Conservation (phyloP, 768 basidiomycete species). For the Mycena latifolia region DNA sequence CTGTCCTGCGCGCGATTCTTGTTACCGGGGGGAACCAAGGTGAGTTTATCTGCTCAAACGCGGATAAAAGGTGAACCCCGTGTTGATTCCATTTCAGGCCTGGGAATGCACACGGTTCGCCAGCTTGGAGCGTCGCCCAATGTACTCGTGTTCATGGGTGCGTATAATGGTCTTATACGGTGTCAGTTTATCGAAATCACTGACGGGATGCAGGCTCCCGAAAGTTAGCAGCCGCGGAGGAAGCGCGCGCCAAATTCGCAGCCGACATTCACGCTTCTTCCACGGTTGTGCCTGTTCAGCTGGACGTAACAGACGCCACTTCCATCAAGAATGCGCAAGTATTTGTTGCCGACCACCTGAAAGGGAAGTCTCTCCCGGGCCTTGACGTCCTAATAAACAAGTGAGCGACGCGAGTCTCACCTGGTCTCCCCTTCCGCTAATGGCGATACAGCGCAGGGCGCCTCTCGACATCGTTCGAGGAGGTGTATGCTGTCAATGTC, state of each 20-base stretch:
- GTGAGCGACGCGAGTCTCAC: not conserved
- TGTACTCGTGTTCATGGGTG: conserved; percentile 30
- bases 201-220: conserved; percentile 15
- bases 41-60: not conserved
- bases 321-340: conserved; percentile 23
- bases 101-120: conserved; percentile 30
- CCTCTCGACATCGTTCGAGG: not conserved
- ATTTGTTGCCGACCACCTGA: not conserved
- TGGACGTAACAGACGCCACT: conserved; percentile 29
- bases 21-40: conserved; percentile 33
- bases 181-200: not conserved
- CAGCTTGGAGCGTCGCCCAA: conserved; percentile 20
- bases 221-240: conserved; percentile 27
- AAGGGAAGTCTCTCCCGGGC: not conserved
- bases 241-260: conserved; percentile 9
- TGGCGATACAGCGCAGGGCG: conserved; percentile 1
- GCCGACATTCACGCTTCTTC: conserved; percentile 19
- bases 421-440: not conserved
- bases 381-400: conserved; percentile 27
- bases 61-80: no score
- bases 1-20: conserved; percentile 21
- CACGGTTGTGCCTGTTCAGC: conserved; percentile 30
- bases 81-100: not conserved
- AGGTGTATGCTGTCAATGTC: conserved; percentile 17
- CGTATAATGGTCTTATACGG: not conserved